Conservation (phyloP, 1,284 basidiomycete species). For the Austroboletus niveus region DNA sequence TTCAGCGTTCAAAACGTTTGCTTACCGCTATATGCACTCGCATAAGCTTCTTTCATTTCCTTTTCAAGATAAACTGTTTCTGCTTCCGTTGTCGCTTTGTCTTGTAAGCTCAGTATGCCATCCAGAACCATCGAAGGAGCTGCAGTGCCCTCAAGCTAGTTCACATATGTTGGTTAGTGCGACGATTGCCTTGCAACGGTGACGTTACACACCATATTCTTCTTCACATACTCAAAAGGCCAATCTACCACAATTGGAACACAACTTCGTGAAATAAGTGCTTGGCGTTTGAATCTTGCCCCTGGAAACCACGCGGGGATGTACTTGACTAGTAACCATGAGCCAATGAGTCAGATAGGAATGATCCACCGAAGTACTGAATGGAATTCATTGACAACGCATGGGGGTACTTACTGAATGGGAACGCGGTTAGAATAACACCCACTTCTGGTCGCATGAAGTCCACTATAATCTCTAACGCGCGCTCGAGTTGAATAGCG, state of each 20-base stretch:
- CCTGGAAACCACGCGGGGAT: no score
- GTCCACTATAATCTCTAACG: slow-evolving; percentile 4
- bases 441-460: slow-evolving; percentile 19
- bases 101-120: slow-evolving; percentile 10
- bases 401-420: not conserved
- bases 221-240: slow-evolving; percentile 22
- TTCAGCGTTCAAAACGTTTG: not conserved
- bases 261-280: slow-evolving; percentile 2
- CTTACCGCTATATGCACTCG: slow-evolving; percentile 16
- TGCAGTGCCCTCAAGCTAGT: slow-evolving; percentile 20
- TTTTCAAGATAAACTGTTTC: not conserved
- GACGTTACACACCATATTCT: slow-evolving; percentile 18
- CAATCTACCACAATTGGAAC: slow-evolving; percentile 13
- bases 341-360: not conserved
- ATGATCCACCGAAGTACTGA: not conserved
- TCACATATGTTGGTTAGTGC: no score
- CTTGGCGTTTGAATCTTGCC: slow-evolving; percentile 14
- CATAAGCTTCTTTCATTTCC: slow-evolving; percentile 21
- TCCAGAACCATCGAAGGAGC: slow-evolving; percentile 25
- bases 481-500: slow-evolving; percentile 11
- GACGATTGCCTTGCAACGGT: no score
- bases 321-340: slow-evolving; percentile 1
- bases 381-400: not conserved
- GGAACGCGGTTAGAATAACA: slow-evolving; percentile 9
- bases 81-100: slow-evolving; percentile 1